A percentile compares a stretch with the other conserved stretches of the same genome.
Conservation (phyloP, 768 basidiomycete genomes). For the Rhizopogon rudus region DNA sequence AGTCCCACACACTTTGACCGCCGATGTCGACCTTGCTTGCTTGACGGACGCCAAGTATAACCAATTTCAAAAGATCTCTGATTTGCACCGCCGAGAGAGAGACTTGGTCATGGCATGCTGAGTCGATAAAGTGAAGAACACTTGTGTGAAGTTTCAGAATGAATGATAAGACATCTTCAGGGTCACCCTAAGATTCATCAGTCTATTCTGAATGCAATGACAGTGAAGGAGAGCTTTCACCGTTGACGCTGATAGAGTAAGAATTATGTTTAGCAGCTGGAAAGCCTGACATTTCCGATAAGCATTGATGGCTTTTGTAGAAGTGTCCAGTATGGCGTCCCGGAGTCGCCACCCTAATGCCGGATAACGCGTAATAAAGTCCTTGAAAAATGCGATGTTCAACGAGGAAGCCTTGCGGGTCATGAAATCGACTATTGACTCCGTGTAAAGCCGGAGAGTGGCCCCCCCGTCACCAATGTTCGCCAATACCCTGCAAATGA, state of each 20-base stretch:
- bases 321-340: constrained; percentile 50
- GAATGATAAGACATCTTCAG: constrained; percentile 42
- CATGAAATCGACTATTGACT: constrained; percentile 70
- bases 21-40: constrained; percentile 37
- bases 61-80: constrained; percentile 78
- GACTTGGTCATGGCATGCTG: constrained; percentile 43
- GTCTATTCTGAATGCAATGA: neutral
- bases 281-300: constrained; percentile 76
- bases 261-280: constrained; percentile 61
- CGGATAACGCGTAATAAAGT: constrained; percentile 68
- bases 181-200: constrained; percentile 25
- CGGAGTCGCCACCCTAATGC: constrained; percentile 61
- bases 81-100: constrained; percentile 56
- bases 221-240: constrained; percentile 28
- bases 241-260: constrained; percentile 47
- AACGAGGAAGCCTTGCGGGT: constrained; percentile 77
- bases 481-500: constrained; percentile 52
- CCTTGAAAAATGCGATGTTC: constrained; percentile 70
- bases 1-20: constrained; percentile 50
- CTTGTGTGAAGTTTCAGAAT: constrained; percentile 46
- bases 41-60: constrained; percentile 58
- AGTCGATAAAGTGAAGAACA: constrained; percentile 43
- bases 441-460: constrained; percentile 52
- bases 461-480: constrained; percentile 33
- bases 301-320: constrained; percentile 60